Evolutionary conservation across 495 filamentous ascomycete species (phyloP).

Genomic region (Xylaria scruposa): DNA sequence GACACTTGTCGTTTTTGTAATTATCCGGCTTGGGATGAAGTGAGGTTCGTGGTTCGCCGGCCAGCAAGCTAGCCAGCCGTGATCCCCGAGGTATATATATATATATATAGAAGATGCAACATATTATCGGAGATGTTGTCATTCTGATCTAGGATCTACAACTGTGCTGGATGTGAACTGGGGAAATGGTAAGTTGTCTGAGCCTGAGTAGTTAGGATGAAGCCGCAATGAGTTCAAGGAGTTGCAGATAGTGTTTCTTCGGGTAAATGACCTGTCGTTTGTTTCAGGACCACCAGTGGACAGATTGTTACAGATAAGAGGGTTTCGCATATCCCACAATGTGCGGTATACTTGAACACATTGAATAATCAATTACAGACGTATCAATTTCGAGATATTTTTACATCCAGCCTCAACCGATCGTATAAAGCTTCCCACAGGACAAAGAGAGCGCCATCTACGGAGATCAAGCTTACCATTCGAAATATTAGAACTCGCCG

Average conservation of each 20-base stretch:
- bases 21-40: slow-evolving; percentile 42
- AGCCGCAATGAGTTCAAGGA: not conserved
- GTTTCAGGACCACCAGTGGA: not conserved
- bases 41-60: not conserved
- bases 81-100: too few species aligned
- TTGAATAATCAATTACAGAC: too few species aligned
- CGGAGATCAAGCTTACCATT: too few species aligned
- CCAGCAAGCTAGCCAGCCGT: not conserved
- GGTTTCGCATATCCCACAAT: too few species aligned
- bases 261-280: not conserved
- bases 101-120: slow-evolving; percentile 26
- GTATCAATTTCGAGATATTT: too few species aligned
- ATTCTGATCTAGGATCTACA: not conserved
- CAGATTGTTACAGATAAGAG: too few species aligned
- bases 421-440: too few species aligned
- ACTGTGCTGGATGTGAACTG: not conserved
- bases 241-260: not conserved
- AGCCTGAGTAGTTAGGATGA: not conserved
- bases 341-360: too few species aligned
- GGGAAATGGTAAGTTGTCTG: not conserved
- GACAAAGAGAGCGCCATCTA: too few species aligned
- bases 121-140: not conserved
- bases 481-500: too few species aligned
- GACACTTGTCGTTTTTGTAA: slow-evolving; percentile 43
- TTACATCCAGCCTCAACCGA: too few species aligned